Conservation (phyloP, 164 flowering plant genomes). For the Houttuynia cordata region DNA sequence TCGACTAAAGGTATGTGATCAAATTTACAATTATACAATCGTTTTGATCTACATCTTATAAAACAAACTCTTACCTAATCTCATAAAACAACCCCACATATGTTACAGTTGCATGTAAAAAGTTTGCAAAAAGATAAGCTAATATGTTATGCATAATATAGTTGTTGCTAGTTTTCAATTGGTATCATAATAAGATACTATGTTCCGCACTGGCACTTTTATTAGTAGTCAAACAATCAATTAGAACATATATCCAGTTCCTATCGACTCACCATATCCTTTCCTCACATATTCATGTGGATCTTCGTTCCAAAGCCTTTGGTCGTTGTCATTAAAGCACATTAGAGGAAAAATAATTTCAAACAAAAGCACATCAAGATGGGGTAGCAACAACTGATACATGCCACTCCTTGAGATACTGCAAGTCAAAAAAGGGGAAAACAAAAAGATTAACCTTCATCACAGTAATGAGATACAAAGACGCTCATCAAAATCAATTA, state of each 20-base stretch:
- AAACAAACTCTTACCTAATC: no score
- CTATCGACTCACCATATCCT: slow-evolving; percentile 76
- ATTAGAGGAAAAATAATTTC: slow-evolving; percentile 97
- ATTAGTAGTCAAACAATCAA: slow-evolving; percentile 18
- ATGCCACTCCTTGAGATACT: slow-evolving; percentile 81
- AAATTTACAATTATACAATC: no score
- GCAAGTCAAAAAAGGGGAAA: slow-evolving; percentile 13
- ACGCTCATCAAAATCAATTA: slow-evolving; percentile 15
- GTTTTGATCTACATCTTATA: no score
- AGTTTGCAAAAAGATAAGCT: no score
- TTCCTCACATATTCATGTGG: slow-evolving; percentile 99
- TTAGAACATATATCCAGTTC: not conserved
- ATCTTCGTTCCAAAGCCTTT: slow-evolving; percentile 96
- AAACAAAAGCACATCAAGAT: slow-evolving; percentile 73
- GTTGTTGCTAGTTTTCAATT: no score
- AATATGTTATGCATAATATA: no score
- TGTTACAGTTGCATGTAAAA: no score
- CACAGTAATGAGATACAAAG: slow-evolving; percentile 5
- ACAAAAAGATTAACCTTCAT: no score
- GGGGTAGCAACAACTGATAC: slow-evolving; percentile 83
- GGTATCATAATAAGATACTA: not conserved
- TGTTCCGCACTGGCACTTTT: no score
- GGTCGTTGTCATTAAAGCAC: slow-evolving; percentile 97
- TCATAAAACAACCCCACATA: no score
- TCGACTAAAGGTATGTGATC: no score